A percentile compares a stretch with the other conserved stretches of the same genome.
phyloP scores from a whole-genome alignment of 192 early-diverging fungal genomes.

The Backusella mclennaniae region DNA sequence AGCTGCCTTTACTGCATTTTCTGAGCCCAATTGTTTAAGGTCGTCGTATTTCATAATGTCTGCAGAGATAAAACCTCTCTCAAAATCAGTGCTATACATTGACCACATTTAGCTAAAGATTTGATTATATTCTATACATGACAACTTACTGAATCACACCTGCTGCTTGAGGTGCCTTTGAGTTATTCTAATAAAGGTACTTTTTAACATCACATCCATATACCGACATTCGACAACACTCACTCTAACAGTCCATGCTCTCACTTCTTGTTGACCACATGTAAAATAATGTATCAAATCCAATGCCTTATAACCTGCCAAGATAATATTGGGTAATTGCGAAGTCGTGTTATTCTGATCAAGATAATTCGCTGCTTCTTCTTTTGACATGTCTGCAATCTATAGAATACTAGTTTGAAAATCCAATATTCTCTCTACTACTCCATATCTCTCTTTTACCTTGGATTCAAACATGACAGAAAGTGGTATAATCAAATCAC shows the following conservation, averaged over 20 bases:
- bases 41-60: slow-evolving; percentile 60
- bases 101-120: too few relatives aligned
- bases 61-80: slow-evolving; percentile 74
- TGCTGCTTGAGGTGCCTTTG: slow-evolving; percentile 73
- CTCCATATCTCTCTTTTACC: slow-evolving; percentile 13
- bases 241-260: slow-evolving; percentile 73
- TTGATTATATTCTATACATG: too few relatives aligned
- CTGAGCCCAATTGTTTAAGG: slow-evolving; percentile 56
- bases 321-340: slow-evolving; percentile 64
- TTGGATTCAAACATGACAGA: slow-evolving; percentile 63
- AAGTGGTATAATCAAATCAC: slow-evolving; percentile 69
- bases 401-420: background rate
- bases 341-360: slow-evolving; percentile 32
- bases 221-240: background rate
- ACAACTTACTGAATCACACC: slow-evolving; percentile 56
- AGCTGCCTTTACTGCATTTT: slow-evolving; percentile 68
- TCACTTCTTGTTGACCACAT: slow-evolving; percentile 72
- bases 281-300: slow-evolving; percentile 75
- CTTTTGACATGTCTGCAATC: slow-evolving; percentile 40
- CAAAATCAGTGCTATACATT: slow-evolving; percentile 68
- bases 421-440: background rate
- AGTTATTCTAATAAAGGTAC: slow-evolving; percentile 36
- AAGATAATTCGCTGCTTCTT: slow-evolving; percentile 48
- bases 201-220: background rate
- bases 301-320: slow-evolving; percentile 69